These are phyloP conservation scores for Blepharisma japonicum DNA, from an alignment of 73 alveolate genomes.

Conservation along the genomic window DNA sequence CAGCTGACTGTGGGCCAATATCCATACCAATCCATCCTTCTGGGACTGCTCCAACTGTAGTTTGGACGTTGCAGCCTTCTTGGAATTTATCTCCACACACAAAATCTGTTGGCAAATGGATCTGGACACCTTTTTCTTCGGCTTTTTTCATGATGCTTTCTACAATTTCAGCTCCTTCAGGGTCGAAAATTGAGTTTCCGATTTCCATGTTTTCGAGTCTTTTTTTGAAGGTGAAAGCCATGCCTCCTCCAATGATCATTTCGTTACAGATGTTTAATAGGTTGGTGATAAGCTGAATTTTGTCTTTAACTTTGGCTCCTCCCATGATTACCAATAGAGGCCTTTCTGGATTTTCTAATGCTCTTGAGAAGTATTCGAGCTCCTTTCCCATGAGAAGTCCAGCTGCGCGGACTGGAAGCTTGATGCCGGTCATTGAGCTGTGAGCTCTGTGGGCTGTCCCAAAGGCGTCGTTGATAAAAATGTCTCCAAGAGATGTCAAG, in stretches of 20 bases:
- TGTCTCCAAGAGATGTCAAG: constrained; percentile 73
- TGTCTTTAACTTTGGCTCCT: constrained; percentile 93
- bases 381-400: constrained; percentile 71
- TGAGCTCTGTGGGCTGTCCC: constrained; percentile 96
- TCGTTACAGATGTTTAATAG: constrained; percentile 81
- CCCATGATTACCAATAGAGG: constrained; percentile 90
- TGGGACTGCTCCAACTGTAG: constrained; percentile 75
- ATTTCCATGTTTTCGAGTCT: constrained; percentile 60
- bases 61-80: constrained; percentile 41
- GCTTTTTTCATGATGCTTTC: constrained; percentile 78
- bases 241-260: constrained; percentile 95
- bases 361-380: constrained; percentile 73
- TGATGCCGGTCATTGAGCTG: constrained; percentile 84
- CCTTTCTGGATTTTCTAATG: constrained; percentile 81
- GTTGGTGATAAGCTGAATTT: constrained; percentile 82
- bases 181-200: constrained; percentile 90
- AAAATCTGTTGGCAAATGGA: constrained; percentile 81
- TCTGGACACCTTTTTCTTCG: constrained; percentile 72
- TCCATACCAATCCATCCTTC: constrained; percentile 95
- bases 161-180: constrained; percentile 74
- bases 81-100: constrained; percentile 76
- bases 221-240: constrained; percentile 94
- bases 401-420: constrained; percentile 47
- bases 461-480: constrained; percentile 88
- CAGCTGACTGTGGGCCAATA: constrained; percentile 70